These are phyloP conservation scores for Candida sp. DNA, from an alignment of 1,139 yeast genomes.

Conservation along the genomic window DNA sequence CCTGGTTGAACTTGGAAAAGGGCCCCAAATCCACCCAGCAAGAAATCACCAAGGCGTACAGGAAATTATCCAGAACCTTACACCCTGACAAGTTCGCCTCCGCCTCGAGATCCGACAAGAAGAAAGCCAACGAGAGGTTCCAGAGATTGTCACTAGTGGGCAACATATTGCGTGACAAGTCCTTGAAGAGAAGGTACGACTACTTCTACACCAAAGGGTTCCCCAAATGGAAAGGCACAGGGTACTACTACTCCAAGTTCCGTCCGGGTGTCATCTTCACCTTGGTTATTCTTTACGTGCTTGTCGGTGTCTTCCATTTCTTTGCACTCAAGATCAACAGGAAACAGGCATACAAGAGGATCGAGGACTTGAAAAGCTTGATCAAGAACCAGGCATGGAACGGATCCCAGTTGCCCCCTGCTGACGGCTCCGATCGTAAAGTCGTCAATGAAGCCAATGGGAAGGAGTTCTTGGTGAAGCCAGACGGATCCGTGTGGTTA, in stretches of 20 bases:
- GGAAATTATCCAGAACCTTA: constrained; percentile 67
- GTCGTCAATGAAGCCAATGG: constrained; percentile 45
- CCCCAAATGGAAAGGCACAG: constrained; percentile 73
- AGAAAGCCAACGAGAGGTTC: constrained; percentile 59
- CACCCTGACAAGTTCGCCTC: constrained; percentile 83
- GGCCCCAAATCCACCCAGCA: constrained; percentile 60
- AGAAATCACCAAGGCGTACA: constrained; percentile 77
- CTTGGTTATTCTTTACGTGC: constrained; percentile 46
- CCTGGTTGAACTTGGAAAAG: constrained; percentile 57
- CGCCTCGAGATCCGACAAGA: constrained; percentile 43
- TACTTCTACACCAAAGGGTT: constrained; percentile 85
- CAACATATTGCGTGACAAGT: constrained; percentile 66
- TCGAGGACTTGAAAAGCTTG: constrained; percentile 53
- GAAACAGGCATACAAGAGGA: constrained; percentile 63
- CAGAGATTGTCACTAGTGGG: constrained; percentile 79
- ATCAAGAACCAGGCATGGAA: constrained; percentile 67
- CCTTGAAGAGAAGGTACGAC: constrained; percentile 78
- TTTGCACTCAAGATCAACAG: constrained; percentile 57
- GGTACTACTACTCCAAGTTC: constrained; percentile 56
- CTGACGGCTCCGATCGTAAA: constrained; percentile 49
- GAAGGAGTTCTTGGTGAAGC: constrained; percentile 64
- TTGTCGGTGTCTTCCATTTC: constrained; percentile 65
- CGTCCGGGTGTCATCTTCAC: constrained; percentile 65
- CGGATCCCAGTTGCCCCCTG: constrained; percentile 50
- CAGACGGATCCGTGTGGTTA: constrained; percentile 71